Evolutionary conservation across 148 eudicot genomes (phyloP), one percentile per base, ranked within the genome.

Genomic region (Rhododendron ferrugineum): DNA sequence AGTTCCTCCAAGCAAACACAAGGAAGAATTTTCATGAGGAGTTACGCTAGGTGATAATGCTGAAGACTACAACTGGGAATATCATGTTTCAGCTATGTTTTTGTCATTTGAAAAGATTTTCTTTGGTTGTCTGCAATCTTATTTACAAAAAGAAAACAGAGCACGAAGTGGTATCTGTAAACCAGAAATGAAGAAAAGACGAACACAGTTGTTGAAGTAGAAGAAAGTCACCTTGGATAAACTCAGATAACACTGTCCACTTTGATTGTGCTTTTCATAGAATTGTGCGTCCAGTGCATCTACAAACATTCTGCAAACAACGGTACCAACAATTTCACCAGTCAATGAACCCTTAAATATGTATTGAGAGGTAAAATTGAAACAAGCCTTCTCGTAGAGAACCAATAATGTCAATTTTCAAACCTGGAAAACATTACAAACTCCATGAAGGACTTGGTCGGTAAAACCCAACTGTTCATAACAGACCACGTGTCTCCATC

Each of bases 361-460:
- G 13, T 37, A 2, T 73, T 8, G 3, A 54, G 52, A 76, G 73
- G 40, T 23, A 40, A 81, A 42, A 50, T 46, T n/a, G 20, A 28
- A 58, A 9, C 3, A 23, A 42, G 28, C 26, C 18, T 32, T 26
- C 18, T 34, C 0, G 36, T 13, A 83, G 42, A 26, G 62, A 30
- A 52, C 20, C 52, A 47, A 80, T 44, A 54, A 78, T 16, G 73
- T 16, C 58, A 22, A 28, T 22, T 58, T 80, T 70, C 42, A 58
- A 74, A 92, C 99, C 99, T 95, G 72, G 95, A 90, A 82, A 97
- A 97, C 99, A 97, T 97, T 52, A 97, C 93, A 83, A 92, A 95
- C 90, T 97, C 99, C 78, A 94, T 82, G 88, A 97, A 97, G 40
- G 99, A 97, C 88, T 85, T 89, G 32, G 99, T 95, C 22, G 99